A percentile compares a stretch with the other conserved stretches of the same genome.
Evolutionary conservation across 192 early-diverging fungal genomes (phyloP).

Genomic region (Coemansia biformis): DNA sequence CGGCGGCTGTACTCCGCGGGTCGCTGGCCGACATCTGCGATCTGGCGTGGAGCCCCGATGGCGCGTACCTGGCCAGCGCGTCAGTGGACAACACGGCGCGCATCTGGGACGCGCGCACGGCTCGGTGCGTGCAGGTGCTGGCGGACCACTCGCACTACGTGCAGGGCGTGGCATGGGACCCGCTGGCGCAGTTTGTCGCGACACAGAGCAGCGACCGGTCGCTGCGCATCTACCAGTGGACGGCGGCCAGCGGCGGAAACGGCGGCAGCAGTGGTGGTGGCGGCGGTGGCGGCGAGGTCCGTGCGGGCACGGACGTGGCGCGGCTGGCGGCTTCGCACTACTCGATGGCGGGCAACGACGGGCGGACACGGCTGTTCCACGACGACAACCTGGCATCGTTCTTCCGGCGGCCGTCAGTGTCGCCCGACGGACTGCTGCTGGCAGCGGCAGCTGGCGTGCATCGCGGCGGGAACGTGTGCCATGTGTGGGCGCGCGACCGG

Average conservation of each 20-base stretch:
- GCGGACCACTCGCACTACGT: slow-evolving; percentile 87
- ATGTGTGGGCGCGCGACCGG: slow-evolving; percentile 61
- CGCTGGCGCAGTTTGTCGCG: slow-evolving; percentile 75
- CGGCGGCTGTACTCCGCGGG: slow-evolving; percentile 65
- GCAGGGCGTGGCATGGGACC: slow-evolving; percentile 98
- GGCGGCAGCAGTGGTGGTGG: too few relatives aligned
- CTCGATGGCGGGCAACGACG: slow-evolving; percentile 15
- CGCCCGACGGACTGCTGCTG: slow-evolving; percentile 82
- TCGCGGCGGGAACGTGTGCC: slow-evolving; percentile 57
- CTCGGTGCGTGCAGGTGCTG: slow-evolving; percentile 68
- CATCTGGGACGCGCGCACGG: slow-evolving; percentile 75
- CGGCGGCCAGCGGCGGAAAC: too few relatives aligned
- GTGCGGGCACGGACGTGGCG: slow-evolving; percentile 17
- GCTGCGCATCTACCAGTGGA: slow-evolving; percentile 46
- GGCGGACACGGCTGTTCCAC: slow-evolving; percentile 57
- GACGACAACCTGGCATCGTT: slow-evolving; percentile 89
- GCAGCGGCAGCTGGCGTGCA: slow-evolving; percentile 75
- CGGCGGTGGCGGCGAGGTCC: slow-evolving; percentile 6
- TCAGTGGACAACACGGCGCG: slow-evolving; percentile 83
- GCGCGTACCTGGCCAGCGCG: slow-evolving; percentile 71
- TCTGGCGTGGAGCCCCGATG: slow-evolving; percentile 89
- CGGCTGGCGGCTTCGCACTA: slow-evolving; percentile 26
- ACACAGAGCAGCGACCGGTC: slow-evolving; percentile 92
- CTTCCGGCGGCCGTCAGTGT: slow-evolving; percentile 80
- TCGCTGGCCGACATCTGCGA: slow-evolving; percentile 83